Evolutionary conservation across 2,329 filamentous ascomycete species (phyloP).

Genomic region (Diaporthe humulicola): DNA sequence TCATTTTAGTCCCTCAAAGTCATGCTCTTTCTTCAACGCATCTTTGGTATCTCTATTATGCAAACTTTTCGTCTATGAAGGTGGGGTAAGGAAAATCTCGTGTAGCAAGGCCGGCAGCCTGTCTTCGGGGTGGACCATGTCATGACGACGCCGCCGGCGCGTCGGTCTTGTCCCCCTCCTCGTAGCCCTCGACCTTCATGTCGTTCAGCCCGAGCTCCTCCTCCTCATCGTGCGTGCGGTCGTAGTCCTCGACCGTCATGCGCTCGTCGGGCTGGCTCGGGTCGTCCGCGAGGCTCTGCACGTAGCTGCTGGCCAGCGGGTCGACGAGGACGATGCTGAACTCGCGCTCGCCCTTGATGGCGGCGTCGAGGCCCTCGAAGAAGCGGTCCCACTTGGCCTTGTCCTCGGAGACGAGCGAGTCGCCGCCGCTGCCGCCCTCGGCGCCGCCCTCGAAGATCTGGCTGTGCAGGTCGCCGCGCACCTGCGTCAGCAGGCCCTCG

Average conservation of each 20-base stretch:
- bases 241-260: conserved; percentile 85
- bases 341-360: conserved; percentile 82
- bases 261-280: conserved; percentile 79
- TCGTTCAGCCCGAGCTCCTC: conserved; percentile 92
- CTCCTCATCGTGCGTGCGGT: conserved; percentile 90
- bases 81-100: not conserved
- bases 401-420: conserved; percentile 78
- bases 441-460: conserved; percentile 86
- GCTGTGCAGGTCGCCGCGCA: conserved; percentile 87
- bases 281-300: conserved; percentile 88
- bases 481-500: conserved; percentile 92
- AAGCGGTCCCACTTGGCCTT: conserved; percentile 84
- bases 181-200: conserved; percentile 93
- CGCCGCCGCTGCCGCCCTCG: conserved; percentile 81
- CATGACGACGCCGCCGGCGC: conserved; percentile 43
- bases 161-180: conserved; percentile 52
- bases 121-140: not conserved
- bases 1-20: not conserved
- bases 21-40: not conserved
- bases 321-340: conserved; percentile 90
- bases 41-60: conserved; percentile 39
- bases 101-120: not conserved
- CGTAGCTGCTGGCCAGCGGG: conserved; percentile 91
- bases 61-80: not conserved
- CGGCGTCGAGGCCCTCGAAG: conserved; percentile 81